These are phyloP conservation scores for Fusarium circinatum DNA, from an alignment of 2,329 filamentous ascomycete species.

Conservation along the genomic window DNA sequence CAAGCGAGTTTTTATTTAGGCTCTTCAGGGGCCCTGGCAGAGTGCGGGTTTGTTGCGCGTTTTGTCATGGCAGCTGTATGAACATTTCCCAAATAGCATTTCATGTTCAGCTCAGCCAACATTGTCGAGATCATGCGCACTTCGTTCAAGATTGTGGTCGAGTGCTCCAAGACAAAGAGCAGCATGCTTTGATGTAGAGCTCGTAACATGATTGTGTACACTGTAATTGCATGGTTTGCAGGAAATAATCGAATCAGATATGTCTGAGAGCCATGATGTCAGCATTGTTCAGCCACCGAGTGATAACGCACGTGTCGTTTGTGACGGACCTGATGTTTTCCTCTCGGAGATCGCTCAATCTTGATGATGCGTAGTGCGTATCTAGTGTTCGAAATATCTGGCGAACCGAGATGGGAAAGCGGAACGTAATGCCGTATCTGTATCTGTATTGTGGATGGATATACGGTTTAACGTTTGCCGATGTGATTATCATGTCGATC, in stretches of 20 bases:
- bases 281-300: slow-evolving; percentile 29
- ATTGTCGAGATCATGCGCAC: background rate
- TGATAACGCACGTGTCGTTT: slow-evolving; percentile 20
- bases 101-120: background rate
- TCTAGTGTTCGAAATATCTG: slow-evolving; percentile 1
- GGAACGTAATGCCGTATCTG: slow-evolving; percentile 38
- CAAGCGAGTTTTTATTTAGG: slow-evolving; percentile 22
- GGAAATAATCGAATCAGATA: background rate
- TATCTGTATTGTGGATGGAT: slow-evolving; percentile 23
- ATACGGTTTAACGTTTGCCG: slow-evolving; percentile 13
- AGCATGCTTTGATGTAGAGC: background rate
- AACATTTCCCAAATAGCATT: background rate
- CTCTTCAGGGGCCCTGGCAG: slow-evolving; percentile 15
- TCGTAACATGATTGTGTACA: background rate
- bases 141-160: background rate
- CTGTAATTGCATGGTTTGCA: background rate
- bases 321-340: background rate
- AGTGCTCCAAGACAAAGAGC: background rate
- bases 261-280: slow-evolving; percentile 31
- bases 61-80: background rate
- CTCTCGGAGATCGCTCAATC: slow-evolving; percentile 23
- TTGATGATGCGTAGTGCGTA: slow-evolving; percentile 3
- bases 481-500: slow-evolving; percentile 24
- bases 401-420: slow-evolving; percentile 30
- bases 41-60: slow-evolving; percentile 22